These are phyloP conservation scores for Scolecobasidium constrictum DNA, from an alignment of 2,329 filamentous ascomycete genomes.

Conservation along the genomic window DNA sequence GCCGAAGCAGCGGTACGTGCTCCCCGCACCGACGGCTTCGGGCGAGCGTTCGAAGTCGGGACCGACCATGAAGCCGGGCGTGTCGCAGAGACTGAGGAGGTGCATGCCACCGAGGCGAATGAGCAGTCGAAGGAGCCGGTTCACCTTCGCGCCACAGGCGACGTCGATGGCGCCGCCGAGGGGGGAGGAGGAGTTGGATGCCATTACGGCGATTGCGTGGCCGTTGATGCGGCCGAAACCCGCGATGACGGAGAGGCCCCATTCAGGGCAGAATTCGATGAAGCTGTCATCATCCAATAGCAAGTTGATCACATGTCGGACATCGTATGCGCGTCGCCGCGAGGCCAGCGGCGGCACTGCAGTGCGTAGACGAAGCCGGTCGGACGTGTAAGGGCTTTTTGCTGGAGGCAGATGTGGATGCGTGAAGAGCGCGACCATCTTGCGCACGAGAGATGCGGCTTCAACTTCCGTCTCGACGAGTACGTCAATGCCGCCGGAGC, in stretches of 20 bases:
- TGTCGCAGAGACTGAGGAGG: conserved; percentile 5
- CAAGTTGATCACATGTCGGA: conserved; percentile 1
- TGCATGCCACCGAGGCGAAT: conserved; percentile 4
- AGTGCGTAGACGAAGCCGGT: conserved; percentile 1
- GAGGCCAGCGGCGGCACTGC: conserved; percentile 1
- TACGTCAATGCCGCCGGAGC: conserved; percentile 3
- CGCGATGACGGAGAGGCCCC: conserved; percentile 1
- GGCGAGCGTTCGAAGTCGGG: conserved; percentile 3
- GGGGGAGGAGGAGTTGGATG: conserved; percentile 1
- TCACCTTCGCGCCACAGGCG: conserved; percentile 1
- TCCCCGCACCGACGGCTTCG: conserved; percentile 1
- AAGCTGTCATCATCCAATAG: conserved; percentile 3
- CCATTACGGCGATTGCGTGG: conserved; percentile 2
- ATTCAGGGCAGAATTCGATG: conserved; percentile 4
- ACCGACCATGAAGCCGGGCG: conserved; percentile 3
- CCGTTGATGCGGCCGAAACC: conserved; percentile 4
- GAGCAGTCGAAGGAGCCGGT: conserved; percentile 1
- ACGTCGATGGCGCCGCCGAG: conserved; percentile 4
- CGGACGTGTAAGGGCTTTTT: neutral
- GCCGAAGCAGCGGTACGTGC: conserved; percentile 4
- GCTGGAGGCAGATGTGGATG: conserved; percentile 2
- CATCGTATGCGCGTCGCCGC: conserved; percentile 1
- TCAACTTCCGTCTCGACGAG: conserved; percentile 1
- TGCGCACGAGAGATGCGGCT: neutral
- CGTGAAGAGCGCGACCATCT: conserved; percentile 1